Percentiles rank a stretch among this genome's conserved stretches.
phyloP scores from a whole-genome alignment of 2,329 filamentous ascomycete genomes.

The Ophiostoma quercus region DNA sequence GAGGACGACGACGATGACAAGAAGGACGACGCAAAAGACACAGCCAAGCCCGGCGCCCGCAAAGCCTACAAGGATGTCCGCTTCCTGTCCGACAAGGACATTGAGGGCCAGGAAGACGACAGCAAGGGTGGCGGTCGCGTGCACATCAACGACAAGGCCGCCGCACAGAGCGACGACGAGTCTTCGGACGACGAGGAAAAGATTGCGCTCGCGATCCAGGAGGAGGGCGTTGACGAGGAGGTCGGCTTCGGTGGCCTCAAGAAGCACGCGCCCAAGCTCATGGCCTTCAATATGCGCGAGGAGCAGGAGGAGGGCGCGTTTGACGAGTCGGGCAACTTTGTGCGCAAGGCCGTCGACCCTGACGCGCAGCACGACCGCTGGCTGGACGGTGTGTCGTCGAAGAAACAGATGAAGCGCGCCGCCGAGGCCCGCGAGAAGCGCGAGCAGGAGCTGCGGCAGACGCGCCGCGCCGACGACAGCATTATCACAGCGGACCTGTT shows the following conservation, averaged over 20 bases:
- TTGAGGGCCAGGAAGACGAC: conserved; percentile 70
- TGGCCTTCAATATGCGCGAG: conserved; percentile 88
- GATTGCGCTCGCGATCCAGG: conserved; percentile 67
- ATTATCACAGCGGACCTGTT: conserved; percentile 80
- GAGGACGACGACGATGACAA: conserved; percentile 53
- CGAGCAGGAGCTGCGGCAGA: conserved; percentile 67
- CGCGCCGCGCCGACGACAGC: conserved; percentile 72
- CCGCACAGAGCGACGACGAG: conserved; percentile 34
- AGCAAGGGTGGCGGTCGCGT: conserved; percentile 22
- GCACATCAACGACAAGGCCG: conserved; percentile 8
- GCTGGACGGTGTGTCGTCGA: conserved; percentile 85
- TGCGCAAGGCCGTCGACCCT: conserved; percentile 81
- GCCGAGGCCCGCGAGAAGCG: conserved; percentile 82
- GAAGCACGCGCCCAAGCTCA: conserved; percentile 85
- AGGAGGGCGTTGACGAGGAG: conserved; percentile 78
- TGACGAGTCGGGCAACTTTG: conserved; percentile 84
- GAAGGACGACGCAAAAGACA: conserved; percentile 32
- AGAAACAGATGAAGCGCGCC: conserved; percentile 86
- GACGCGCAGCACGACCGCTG: conserved; percentile 88
- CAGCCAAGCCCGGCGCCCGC: conserved; percentile 32
- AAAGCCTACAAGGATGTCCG: conserved; percentile 60
- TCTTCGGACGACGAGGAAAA: conserved; percentile 53
- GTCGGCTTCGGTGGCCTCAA: conserved; percentile 87
- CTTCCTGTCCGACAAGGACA: conserved; percentile 56
- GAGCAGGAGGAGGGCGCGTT: conserved; percentile 93